Percentiles rank a stretch among this genome's conserved stretches.
Conservation (phyloP, 768 basidiomycete genomes). For the Lentinula boryana region DNA sequence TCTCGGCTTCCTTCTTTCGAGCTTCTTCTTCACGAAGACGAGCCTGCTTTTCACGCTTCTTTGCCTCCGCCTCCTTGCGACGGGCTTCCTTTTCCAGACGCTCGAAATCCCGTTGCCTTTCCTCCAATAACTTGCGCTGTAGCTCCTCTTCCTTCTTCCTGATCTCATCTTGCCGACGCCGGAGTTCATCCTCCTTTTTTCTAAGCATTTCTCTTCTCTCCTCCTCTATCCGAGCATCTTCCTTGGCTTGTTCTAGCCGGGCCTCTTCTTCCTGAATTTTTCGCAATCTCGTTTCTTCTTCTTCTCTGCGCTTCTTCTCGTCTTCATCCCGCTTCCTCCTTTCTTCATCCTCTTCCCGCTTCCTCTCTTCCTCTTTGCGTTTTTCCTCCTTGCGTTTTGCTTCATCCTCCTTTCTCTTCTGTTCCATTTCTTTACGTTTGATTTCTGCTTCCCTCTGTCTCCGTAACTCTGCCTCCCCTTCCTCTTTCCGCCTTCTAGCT, state of each 20-base stretch:
- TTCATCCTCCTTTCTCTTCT: neutral
- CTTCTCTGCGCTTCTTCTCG: constrained; percentile 11
- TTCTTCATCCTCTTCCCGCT: constrained; percentile 11
- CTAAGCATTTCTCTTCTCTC: constrained; percentile 16
- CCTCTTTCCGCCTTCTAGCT: constrained; percentile 8
- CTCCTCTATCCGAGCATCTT: constrained; percentile 14
- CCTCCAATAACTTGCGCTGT: constrained; percentile 6
- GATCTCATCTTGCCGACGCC: constrained; percentile 9
- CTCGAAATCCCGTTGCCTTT: constrained; percentile 15
- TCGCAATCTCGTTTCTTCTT: constrained; percentile 4
- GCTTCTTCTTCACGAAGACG: constrained; percentile 18
- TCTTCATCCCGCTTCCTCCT: neutral
- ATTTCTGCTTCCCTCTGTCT: constrained; percentile 19
- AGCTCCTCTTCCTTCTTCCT: constrained; percentile 14
- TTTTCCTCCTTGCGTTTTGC: neutral
- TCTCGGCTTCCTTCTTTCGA: constrained; percentile 20
- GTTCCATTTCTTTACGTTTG: constrained; percentile 15
- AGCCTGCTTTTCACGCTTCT: constrained; percentile 13
- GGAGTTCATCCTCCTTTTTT: constrained; percentile 14
- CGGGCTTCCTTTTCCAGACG: constrained; percentile 19
- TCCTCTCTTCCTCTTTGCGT: constrained; percentile 23
- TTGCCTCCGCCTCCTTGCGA: constrained; percentile 19
- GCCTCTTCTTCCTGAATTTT: constrained; percentile 19
- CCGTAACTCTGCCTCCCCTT: constrained; percentile 12
- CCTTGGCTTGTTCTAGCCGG: constrained; percentile 15